phyloP scores from a whole-genome alignment of 2,329 filamentous ascomycete species.

The Metarhizium sp. region DNA sequence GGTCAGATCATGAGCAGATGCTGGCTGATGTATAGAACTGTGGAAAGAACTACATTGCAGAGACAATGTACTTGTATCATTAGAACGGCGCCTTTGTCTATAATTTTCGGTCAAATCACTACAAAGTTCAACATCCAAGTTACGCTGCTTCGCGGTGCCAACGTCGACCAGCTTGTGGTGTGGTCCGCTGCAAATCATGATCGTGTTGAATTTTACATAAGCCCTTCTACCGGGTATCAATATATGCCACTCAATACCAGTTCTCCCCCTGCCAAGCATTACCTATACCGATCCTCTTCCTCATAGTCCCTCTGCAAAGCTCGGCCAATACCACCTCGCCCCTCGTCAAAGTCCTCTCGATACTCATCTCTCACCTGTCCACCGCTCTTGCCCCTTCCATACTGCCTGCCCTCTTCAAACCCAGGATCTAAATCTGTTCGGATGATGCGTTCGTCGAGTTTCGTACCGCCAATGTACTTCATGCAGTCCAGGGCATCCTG shows the following conservation, averaged over 20 bases:
- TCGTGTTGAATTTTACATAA: not conserved
- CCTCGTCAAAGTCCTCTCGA: constrained; percentile 92
- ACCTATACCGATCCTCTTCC: constrained; percentile 24
- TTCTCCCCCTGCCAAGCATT: not conserved
- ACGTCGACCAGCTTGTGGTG: not conserved
- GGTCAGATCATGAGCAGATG: not conserved
- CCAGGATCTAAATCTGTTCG: constrained; percentile 91
- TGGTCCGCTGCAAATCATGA: not conserved
- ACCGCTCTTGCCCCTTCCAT: constrained; percentile 88
- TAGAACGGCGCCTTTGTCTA: not conserved
- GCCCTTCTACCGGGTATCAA: constrained; percentile 14
- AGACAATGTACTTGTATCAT: not conserved
- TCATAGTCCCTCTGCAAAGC: constrained; percentile 47
- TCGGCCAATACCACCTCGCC: constrained; percentile 79
- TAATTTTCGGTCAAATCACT: not conserved
- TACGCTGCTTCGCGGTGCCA: not conserved
- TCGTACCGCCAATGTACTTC: constrained; percentile 97
- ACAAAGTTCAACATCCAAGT: not conserved
- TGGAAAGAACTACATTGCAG: not conserved
- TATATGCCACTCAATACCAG: not conserved
- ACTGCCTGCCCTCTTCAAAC: constrained; percentile 92
- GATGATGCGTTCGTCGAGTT: constrained; percentile 94
- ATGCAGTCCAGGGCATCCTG: constrained; percentile 95
- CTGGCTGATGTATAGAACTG: not conserved
- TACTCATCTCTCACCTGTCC: constrained; percentile 98